Evolutionary conservation across 2,329 filamentous ascomycete species (phyloP), one percentile per base, ranked within the genome.

Genomic region (Plenodomus lindquistii): DNA sequence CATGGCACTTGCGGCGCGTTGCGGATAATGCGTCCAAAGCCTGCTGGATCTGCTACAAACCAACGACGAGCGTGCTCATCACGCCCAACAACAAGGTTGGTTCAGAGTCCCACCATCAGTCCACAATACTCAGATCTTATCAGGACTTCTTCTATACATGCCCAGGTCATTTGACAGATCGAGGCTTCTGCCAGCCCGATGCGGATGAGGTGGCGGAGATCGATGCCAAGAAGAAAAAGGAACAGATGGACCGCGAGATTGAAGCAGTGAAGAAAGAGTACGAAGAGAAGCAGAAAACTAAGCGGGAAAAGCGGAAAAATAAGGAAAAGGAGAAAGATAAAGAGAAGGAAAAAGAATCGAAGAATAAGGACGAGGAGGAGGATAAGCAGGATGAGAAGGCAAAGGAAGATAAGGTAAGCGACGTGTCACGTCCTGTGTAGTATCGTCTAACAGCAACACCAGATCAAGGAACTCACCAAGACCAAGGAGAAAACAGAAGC

Each of bases 111-210:
- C n/a, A 34, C 24, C 9, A 24, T 17, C 17, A 20, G 29, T 2
- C 20, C 5, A 4, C 17, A 20, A 19, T 44, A 8, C 39, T 54
- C 37, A 53, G 35, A 41, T 35, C 21, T 48, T 46, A 22, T 16
- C 55, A 86, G 84, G 91, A 96, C 69, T 95, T 91, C 74, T 97
- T 99, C 77, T 97, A 95, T 69, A 83, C 95, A 37, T 99, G 94
- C 63, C 80, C 85, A 5, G 79, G 81, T 24, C 94, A 99, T 72
- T 77, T 97, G 8, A 89, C 88, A 64, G 94, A 97, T 66, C 79
- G 79, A 24, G 84, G 87, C 35, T 97, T 97, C 71, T 93, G 89
- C 66, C 79, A 79, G 19, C 79, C 84, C 3, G 86, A 89, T 51
- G 86, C 88, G 51, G 79, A 89, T 50, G 88, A 92, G 63, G 82